phyloP scores from a whole-genome alignment of 2,329 filamentous ascomycete genomes.

The Fusarium sp. region DNA sequence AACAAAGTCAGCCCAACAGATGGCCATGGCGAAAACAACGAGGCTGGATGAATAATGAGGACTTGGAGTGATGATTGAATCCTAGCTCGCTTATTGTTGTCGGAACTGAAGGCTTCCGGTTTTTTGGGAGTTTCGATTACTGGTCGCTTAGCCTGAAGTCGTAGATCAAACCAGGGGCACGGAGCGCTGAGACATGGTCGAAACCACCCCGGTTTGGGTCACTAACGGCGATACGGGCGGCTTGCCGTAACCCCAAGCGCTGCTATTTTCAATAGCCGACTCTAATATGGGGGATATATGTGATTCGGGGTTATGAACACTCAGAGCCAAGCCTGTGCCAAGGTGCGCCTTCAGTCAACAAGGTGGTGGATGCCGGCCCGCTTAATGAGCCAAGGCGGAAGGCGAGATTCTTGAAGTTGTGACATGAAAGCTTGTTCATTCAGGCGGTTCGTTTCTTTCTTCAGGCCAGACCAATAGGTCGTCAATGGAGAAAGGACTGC shows the following conservation, averaged over 20 bases:
- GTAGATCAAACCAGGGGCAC: constrained; percentile 34
- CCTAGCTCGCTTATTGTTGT: constrained; percentile 7
- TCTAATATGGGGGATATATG: neutral
- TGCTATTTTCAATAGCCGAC: neutral
- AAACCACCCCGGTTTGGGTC: constrained; percentile 39
- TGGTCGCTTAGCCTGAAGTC: constrained; percentile 35
- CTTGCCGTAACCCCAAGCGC: neutral
- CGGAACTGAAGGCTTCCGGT: constrained; percentile 33
- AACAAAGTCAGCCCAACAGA: neutral
- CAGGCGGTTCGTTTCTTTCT: neutral
- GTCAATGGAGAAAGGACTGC: constrained; percentile 39
- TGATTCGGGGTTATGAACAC: neutral
- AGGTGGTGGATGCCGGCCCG: neutral
- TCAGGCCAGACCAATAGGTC: constrained; percentile 41
- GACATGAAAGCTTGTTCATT: neutral
- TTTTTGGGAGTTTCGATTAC: constrained; percentile 30
- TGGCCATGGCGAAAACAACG: neutral
- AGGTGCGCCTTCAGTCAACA: neutral
- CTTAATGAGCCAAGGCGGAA: neutral
- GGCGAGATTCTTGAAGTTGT: neutral
- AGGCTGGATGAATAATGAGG: neutral
- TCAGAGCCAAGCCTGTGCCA: neutral
- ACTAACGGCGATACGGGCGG: neutral
- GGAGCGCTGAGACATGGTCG: constrained; percentile 38
- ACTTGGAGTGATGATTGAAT: neutral